A percentile compares a stretch with the other conserved stretches of the same genome.
These are phyloP conservation scores for Sedum album DNA, from an alignment of 164 flowering plant species.

Conservation along the genomic window DNA sequence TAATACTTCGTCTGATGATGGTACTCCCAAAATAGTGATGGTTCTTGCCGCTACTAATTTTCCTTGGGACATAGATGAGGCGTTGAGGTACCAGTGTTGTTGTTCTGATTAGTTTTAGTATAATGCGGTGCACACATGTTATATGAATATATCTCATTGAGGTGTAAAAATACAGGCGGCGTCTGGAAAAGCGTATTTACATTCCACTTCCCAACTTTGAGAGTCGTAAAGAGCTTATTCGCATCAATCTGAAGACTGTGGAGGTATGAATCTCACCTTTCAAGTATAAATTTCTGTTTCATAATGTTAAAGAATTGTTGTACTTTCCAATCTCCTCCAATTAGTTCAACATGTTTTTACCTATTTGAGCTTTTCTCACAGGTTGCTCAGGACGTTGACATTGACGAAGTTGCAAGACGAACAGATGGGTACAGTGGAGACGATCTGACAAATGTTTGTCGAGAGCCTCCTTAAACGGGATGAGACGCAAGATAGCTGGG, in stretches of 20 bases:
- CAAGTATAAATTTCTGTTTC: not conserved
- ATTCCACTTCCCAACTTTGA: slow-evolving; percentile 96
- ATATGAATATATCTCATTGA: not conserved
- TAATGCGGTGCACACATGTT: not conserved
- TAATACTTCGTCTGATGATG: slow-evolving; percentile 73
- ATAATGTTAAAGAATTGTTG: not conserved
- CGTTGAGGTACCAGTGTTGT: slow-evolving; percentile 60
- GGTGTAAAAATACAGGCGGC: slow-evolving; percentile 58
- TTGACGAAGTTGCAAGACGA: slow-evolving; percentile 82
- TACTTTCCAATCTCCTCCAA: not conserved
- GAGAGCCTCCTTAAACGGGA: slow-evolving; percentile 98
- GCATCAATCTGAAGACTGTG: slow-evolving; percentile 84
- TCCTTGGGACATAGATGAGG: slow-evolving; percentile 99
- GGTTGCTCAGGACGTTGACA: slow-evolving; percentile 87
- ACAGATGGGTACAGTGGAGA: slow-evolving; percentile 99
- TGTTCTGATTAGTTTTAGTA: not conserved
- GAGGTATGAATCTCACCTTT: slow-evolving; percentile 43
- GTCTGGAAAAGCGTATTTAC: slow-evolving; percentile 92
- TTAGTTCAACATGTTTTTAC: not conserved
- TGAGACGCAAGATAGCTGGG: slow-evolving; percentile 98
- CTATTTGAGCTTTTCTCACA: slow-evolving; percentile 12
- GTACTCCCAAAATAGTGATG: slow-evolving; percentile 94
- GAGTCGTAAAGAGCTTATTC: slow-evolving; percentile 94
- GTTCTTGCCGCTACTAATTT: slow-evolving; percentile 99
- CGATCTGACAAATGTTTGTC: slow-evolving; percentile 92